Evolutionary conservation across 345 rosid species (phyloP), one percentile per base, ranked within the genome.

Genomic region (Iberis pinnata): DNA sequence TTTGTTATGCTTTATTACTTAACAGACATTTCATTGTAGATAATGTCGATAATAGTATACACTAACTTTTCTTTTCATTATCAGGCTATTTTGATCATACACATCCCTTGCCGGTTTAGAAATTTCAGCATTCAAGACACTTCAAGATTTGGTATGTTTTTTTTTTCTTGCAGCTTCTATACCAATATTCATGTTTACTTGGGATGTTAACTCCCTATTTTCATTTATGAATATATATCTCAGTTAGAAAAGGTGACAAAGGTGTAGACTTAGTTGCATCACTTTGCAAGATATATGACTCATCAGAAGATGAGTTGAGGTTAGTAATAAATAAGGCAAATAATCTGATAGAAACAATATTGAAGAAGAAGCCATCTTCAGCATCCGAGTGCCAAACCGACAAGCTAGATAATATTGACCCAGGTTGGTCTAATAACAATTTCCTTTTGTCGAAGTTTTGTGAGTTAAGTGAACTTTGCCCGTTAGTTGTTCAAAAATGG

Each of bases 61-160:
- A 19, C 57, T 54, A 32, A 53, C 49, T 18, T 27, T 55, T 50
- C 37, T 68, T 49, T 27, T 49, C 18, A 25, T 19, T 52, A 13
- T 60, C 93, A 92, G 98, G 98, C 81, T 60, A 75, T 92, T 69
- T 66, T 92, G 78, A 78, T 88, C 59, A 70, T 88, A 20, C 98
- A 88, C 60, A 65, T 92, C 44, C 98, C 98, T 39, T 60, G 67
- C 65, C 79, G 67, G 59, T 78, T 78, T 73, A 80, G 96, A 67
- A 80, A 77, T 58, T 88, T 92, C 77, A 78, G 67, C 68, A 65
- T 76, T 67, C 67, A 68, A 55, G 86, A 81, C 58, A 62, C 75
- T 43, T 63, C 62, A 48, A 62, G 74, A 55, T 83, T 92, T 70
- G 93, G 98, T 88, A 80, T 76, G 64, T 63, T 41, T 41, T 63